Conservation (phyloP, 148 eudicot species). For the Spergularia marina region DNA sequence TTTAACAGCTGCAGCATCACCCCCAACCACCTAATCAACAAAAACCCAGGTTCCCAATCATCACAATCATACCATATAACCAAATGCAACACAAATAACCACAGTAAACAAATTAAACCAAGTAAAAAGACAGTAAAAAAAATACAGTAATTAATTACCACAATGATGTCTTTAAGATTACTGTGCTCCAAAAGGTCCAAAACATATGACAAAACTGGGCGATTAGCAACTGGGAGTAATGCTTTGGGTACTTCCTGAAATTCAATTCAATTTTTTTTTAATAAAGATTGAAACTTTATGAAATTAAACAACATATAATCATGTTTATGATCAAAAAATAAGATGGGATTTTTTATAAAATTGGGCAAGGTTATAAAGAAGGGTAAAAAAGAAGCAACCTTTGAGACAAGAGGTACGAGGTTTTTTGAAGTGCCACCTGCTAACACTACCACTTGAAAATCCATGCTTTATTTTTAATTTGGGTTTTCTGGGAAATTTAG, state of each 20-base stretch:
- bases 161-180: constrained; percentile 79
- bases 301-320: background rate
- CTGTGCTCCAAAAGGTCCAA: constrained; percentile 81
- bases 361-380: background rate
- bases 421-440: constrained; percentile 92
- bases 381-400: constrained; percentile 36
- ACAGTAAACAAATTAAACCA: constrained; percentile 1
- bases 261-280: background rate
- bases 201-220: constrained; percentile 80
- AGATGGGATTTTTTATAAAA: background rate
- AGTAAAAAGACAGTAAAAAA: constrained; percentile 8
- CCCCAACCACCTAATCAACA: constrained; percentile 77
- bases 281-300: background rate
- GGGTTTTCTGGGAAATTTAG: background rate
- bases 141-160: constrained; percentile 43
- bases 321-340: background rate
- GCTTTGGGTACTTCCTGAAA: constrained; percentile 90
- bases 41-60: constrained; percentile 7
- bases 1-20: constrained; percentile 68
- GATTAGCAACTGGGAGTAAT: constrained; percentile 86
- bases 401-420: constrained; percentile 81
- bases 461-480: constrained; percentile 39
- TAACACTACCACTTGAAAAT: constrained; percentile 93
- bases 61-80: constrained; percentile 3
- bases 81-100: background rate